A percentile compares a stretch with the other conserved stretches of the same genome.
Conservation (phyloP, 176 grass and related monocot species). For the Bromus sterilis region DNA sequence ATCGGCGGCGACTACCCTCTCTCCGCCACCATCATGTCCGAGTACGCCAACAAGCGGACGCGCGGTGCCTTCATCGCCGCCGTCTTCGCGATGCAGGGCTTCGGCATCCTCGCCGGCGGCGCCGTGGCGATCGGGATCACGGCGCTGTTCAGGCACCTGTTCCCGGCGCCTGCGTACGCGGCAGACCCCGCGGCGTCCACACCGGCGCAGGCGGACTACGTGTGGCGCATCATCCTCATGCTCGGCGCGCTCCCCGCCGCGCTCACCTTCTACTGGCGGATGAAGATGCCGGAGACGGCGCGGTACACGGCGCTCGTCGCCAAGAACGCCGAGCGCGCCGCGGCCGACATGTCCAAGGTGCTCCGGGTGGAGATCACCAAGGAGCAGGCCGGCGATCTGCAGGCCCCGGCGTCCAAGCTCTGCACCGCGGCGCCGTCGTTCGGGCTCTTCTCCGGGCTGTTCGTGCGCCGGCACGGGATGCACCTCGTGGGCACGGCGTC, state of each 20-base stretch:
- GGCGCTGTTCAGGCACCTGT: slow-evolving; percentile 8
- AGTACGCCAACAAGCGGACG: slow-evolving; percentile 68
- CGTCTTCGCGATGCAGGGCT: slow-evolving; percentile 78
- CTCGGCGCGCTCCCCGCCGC: slow-evolving; percentile 39
- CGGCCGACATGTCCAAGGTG: slow-evolving; percentile 47
- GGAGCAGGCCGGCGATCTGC: not conserved
- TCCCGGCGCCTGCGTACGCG: slow-evolving; percentile 24
- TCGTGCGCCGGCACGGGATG: slow-evolving; percentile 19
- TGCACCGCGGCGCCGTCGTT: not conserved
- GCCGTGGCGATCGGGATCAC: slow-evolving; percentile 25
- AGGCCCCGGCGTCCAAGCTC: not conserved
- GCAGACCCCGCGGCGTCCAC: slow-evolving; percentile 24
- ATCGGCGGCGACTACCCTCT: slow-evolving; percentile 84
- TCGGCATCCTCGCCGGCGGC: slow-evolving; percentile 63
- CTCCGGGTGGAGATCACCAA: slow-evolving; percentile 5
- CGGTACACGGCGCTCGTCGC: slow-evolving; percentile 52
- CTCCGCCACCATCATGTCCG: slow-evolving; percentile 67
- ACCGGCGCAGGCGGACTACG: slow-evolving; percentile 26
- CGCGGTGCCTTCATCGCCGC: slow-evolving; percentile 67
- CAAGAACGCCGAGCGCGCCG: slow-evolving; percentile 35
- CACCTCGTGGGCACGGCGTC: slow-evolving; percentile 26
- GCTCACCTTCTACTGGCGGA: slow-evolving; percentile 49
- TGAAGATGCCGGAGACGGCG: slow-evolving; percentile 56
- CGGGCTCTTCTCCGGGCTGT: slow-evolving; percentile 33
- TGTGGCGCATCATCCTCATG: slow-evolving; percentile 59